A percentile compares a stretch with the other conserved stretches of the same genome.
Evolutionary conservation across 1,284 basidiomycete genomes (phyloP).

Genomic region (Sphagnurus paluster): DNA sequence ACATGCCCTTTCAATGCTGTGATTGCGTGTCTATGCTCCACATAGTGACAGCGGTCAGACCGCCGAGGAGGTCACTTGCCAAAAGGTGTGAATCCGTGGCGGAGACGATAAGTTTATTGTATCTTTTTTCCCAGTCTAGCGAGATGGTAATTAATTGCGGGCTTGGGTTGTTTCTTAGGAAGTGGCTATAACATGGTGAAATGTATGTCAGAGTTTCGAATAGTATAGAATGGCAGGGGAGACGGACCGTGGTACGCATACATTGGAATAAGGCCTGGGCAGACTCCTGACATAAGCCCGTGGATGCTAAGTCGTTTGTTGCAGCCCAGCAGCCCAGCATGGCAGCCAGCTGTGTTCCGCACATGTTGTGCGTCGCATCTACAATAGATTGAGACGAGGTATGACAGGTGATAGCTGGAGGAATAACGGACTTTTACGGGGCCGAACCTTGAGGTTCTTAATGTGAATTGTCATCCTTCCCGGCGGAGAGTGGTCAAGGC

Average conservation of each 20-base stretch:
- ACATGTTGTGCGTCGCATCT: constrained; percentile 61
- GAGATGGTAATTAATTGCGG: constrained; percentile 85
- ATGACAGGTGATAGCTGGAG: neutral
- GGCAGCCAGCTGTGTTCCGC: constrained; percentile 73
- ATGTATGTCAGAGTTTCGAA: constrained; percentile 7
- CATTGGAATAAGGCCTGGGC: constrained; percentile 78
- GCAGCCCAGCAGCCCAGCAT: constrained; percentile 96
- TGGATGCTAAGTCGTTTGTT: constrained; percentile 67
- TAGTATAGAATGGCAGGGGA: constrained; percentile 6
- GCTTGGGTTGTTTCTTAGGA: constrained; percentile 60
- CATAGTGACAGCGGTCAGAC: too few species aligned
- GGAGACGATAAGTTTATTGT: too few species aligned
- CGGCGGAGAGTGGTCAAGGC: constrained; percentile 1
- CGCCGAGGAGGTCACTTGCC: too few species aligned
- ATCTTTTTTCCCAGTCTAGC: constrained; percentile 72
- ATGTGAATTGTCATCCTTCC: constrained; percentile 59
- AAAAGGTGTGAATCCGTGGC: too few species aligned
- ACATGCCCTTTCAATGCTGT: too few species aligned
- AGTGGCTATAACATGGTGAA: constrained; percentile 48
- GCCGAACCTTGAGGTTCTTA: constrained; percentile 78
- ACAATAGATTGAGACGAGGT: constrained; percentile 11
- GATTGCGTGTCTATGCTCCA: too few species aligned
- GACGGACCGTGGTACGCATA: constrained; percentile 83
- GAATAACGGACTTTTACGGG: constrained; percentile 61
- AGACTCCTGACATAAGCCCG: constrained; percentile 60